Base-by-base conservation (phyloP, 2,329 filamentous ascomycete genomes). In the Corynespora cassiicola region DNA sequence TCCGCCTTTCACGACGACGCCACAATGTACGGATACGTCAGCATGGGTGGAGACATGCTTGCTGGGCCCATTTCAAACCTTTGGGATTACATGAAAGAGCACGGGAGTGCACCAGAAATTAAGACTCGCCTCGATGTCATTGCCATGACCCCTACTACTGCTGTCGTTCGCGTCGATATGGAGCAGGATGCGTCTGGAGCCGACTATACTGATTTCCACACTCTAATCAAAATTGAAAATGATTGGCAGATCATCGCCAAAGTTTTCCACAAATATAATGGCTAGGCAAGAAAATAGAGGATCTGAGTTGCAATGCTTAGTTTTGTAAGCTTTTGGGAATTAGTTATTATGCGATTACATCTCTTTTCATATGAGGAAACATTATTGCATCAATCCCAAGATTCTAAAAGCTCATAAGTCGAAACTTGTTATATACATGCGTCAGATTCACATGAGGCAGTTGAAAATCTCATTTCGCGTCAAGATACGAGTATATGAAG, bases 151-250 rank as follows among this genome's bases (percentile, higher is more conserved):
- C 30, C 30, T 14, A 32, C 30, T 14, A 32, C 30, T 14, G 30
- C 30, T 5, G 30, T 32, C 5, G 30, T 32, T 12, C 21, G 23
- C 14, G 30, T 32, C 18, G 30, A 32, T 12, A 32, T 32, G 30
- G 30, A 32, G 19, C 9, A 20, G 16, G 30, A 32, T 22, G 30
- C 30, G 21, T 18, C 30, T n/a, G 30, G 30, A 5, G 18, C 23
- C n/a, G 17, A 32, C 18, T 32, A 32, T 20, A 32, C 30, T 22
- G 30, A 32, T 14, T 22, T 22, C 14, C 30, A 32, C 30, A 32
- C 30, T 14, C 30, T 32, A 8, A 14, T 32, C 5, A 32, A 32
- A 15, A 18, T 14, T 8, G 30, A 32, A 11, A 21, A 21, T 7
- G 16, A 32, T 18, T 32, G 30, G 30, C 23, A 22, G 30, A 32